phyloP scores from a whole-genome alignment of 345 rosid species.

The Rubroshorea leprosula region DNA sequence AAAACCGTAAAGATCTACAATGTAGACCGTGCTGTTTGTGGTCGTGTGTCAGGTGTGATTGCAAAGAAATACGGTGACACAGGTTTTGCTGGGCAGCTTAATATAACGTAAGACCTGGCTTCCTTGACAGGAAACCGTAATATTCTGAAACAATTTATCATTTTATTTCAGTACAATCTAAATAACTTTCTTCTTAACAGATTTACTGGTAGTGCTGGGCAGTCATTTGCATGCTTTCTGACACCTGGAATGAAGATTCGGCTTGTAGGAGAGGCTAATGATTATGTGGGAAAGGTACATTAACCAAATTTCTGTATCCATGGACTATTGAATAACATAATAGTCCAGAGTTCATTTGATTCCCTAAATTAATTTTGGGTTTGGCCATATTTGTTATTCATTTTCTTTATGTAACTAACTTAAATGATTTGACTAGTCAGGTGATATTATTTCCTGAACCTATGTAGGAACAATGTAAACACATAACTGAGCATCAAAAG shows the following conservation, averaged over 20 bases:
- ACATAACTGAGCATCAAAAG: too few relatives aligned
- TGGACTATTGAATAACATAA: too few relatives aligned
- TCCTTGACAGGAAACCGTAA: not conserved
- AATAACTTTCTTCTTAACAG: conserved; percentile 23
- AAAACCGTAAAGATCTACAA: conserved; percentile 78
- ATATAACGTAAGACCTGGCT: conserved; percentile 63
- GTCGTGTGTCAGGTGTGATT: conserved; percentile 81
- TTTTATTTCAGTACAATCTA: not conserved
- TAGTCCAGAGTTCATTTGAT: too few relatives aligned
- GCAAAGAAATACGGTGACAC: conserved; percentile 98
- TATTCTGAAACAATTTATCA: not conserved
- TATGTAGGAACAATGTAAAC: too few relatives aligned
- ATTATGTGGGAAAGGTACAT: conserved; percentile 94
- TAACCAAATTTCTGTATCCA: conserved; percentile 2
- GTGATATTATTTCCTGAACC: too few relatives aligned
- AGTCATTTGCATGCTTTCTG: conserved; percentile 94
- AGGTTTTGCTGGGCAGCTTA: conserved; percentile 98
- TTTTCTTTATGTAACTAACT: too few relatives aligned
- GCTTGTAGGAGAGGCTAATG: conserved; percentile 94
- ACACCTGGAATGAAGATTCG: conserved; percentile 92
- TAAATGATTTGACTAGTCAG: too few relatives aligned
- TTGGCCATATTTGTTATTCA: not conserved
- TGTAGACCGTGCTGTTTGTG: conserved; percentile 94
- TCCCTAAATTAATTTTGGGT: not conserved
- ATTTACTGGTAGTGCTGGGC: conserved; percentile 94